Percentiles rank a stretch among this genome's conserved stretches.
Evolutionary conservation across 192 early-diverging fungal genomes (phyloP).

Genomic region (Mortierella antarctica): DNA sequence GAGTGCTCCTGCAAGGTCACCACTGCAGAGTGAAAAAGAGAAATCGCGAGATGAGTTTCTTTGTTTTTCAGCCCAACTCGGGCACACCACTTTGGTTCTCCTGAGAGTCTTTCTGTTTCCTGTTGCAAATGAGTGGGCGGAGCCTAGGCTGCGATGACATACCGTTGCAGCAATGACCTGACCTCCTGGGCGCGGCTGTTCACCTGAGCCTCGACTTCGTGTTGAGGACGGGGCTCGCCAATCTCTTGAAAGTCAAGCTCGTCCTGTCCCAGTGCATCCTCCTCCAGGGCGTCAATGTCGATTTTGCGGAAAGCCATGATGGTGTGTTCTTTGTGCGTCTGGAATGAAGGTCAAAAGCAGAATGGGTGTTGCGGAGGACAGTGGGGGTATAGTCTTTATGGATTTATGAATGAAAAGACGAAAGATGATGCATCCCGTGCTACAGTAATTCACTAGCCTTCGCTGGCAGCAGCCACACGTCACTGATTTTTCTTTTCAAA

Average conservation of each 20-base stretch:
- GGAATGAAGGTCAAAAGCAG: not conserved
- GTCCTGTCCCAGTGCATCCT: slow-evolving; percentile 52
- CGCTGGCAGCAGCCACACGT: too few relatives aligned
- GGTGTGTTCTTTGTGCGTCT: not conserved
- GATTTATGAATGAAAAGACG: too few relatives aligned
- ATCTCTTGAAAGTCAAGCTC: slow-evolving; percentile 56
- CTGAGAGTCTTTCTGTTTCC: not conserved
- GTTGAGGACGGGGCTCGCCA: slow-evolving; percentile 48
- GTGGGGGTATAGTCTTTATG: too few relatives aligned
- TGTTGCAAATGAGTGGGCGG: not conserved
- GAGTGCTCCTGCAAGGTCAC: slow-evolving; percentile 68
- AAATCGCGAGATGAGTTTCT: not conserved
- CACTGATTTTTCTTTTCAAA: slow-evolving; percentile 10
- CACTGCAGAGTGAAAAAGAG: slow-evolving; percentile 48
- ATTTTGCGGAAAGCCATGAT: slow-evolving; percentile 76
- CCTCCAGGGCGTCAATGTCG: slow-evolving; percentile 68
- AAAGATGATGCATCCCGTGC: too few relatives aligned
- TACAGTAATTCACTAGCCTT: too few relatives aligned
- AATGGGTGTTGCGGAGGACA: not conserved
- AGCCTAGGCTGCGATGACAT: slow-evolving; percentile 9
- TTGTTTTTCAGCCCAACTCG: not conserved
- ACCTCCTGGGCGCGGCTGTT: slow-evolving; percentile 69
- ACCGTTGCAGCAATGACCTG: slow-evolving; percentile 71
- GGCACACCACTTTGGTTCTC: not conserved
- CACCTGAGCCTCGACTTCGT: slow-evolving; percentile 63